Evolutionary conservation across 192 early-diverging fungal species (phyloP).

Genomic region (Helicostylum pulchrum): DNA sequence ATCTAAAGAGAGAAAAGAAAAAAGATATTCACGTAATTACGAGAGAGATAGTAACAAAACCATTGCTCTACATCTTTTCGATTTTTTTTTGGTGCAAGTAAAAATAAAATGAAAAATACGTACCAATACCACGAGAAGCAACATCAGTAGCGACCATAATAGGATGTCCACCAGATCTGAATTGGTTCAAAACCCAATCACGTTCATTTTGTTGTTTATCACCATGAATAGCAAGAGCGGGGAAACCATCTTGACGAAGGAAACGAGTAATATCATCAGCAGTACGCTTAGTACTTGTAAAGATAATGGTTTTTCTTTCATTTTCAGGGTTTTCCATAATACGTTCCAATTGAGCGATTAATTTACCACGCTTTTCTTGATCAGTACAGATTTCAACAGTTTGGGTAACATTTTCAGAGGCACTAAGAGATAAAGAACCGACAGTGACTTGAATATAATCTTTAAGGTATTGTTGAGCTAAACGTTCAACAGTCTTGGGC

Average conservation of each 20-base stretch:
- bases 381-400: conserved; percentile 86
- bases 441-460: conserved; percentile 98
- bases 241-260: conserved; percentile 87
- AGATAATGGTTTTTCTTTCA: conserved; percentile 90
- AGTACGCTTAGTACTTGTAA: conserved; percentile 92
- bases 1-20: background rate
- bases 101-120: conserved; percentile 25
- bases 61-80: background rate
- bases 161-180: conserved; percentile 81
- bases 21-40: background rate
- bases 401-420: conserved; percentile 90
- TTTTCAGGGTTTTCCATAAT: conserved; percentile 73
- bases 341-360: conserved; percentile 78
- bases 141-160: conserved; percentile 99
- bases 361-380: conserved; percentile 80
- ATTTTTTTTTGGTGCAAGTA: conserved; percentile 4
- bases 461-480: conserved; percentile 87
- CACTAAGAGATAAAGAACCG: conserved; percentile 89
- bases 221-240: conserved; percentile 93
- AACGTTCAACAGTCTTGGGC: conserved; percentile 93
- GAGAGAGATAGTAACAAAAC: background rate
- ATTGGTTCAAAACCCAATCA: conserved; percentile 93
- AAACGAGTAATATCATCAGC: conserved; percentile 86
- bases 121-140: conserved; percentile 94
- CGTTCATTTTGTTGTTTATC: conserved; percentile 96